A percentile compares a stretch with the other conserved stretches of the same genome.
These are phyloP conservation scores for Saposhnikovia divaricata DNA, from an alignment of 129 eudicot species.

Conservation along the genomic window DNA sequence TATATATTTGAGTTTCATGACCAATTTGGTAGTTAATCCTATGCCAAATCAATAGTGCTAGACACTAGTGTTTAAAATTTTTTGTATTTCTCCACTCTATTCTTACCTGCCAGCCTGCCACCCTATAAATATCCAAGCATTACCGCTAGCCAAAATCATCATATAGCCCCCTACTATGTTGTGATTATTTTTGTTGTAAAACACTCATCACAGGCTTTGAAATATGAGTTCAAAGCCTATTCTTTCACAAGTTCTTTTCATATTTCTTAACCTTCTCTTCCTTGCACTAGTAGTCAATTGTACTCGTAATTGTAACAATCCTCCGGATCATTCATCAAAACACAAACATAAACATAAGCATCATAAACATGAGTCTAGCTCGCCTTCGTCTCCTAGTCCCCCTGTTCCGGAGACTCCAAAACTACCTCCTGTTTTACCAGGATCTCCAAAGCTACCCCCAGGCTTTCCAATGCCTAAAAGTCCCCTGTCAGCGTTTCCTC, in stretches of 20 bases:
- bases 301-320: neutral
- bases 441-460: constrained; percentile 1
- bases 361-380: neutral
- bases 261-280: neutral
- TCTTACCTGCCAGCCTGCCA: too few relatives aligned
- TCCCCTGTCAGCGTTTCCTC: constrained; percentile 11
- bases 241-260: neutral
- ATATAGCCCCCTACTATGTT: neutral
- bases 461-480: neutral
- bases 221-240: neutral
- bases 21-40: too few relatives aligned
- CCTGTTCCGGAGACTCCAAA: neutral
- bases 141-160: neutral
- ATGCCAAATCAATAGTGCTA: neutral
- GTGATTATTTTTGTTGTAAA: neutral
- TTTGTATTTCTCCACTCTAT: too few relatives aligned
- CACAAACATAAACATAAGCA: constrained; percentile 11
- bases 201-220: neutral
- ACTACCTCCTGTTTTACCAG: neutral
- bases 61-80: neutral
- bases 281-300: neutral
- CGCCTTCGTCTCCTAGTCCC: neutral
- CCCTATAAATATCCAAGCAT: neutral
- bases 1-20: too few relatives aligned
- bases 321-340: neutral